Percentiles rank a stretch among this genome's conserved stretches.
phyloP scores from a whole-genome alignment of 805 yeast genomes.

The Jamesozyma jinghongensis region DNA sequence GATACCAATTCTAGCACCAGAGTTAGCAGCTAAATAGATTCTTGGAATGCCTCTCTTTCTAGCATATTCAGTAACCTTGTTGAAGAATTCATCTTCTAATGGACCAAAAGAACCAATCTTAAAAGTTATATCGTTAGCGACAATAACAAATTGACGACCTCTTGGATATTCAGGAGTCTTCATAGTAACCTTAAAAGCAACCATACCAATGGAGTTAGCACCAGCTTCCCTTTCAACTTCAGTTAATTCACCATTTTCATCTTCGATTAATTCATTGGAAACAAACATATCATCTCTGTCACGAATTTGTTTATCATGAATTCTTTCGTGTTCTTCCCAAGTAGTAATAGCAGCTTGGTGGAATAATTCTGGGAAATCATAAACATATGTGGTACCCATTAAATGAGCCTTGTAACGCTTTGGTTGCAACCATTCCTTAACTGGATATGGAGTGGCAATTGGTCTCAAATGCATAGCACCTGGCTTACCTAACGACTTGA shows the following conservation, averaged over 20 bases:
- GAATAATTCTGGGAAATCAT: conserved; percentile 98
- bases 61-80: conserved; percentile 86
- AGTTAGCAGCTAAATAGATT: conserved; percentile 91
- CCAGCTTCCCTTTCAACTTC: conserved; percentile 95
- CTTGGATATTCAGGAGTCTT: conserved; percentile 96
- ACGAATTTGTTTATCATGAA: neutral
- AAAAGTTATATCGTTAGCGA: conserved; percentile 95
- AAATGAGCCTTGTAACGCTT: conserved; percentile 97
- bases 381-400: conserved; percentile 96
- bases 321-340: conserved; percentile 52
- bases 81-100: conserved; percentile 83
- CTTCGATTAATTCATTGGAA: conserved; percentile 72
- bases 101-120: conserved; percentile 99
- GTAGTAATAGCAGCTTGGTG: conserved; percentile 79
- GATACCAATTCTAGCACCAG: conserved; percentile 98
- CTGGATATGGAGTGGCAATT: conserved; percentile 92
- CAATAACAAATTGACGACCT: conserved; percentile 86
- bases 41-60: conserved; percentile 89
- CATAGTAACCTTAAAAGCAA: conserved; percentile 82
- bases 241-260: conserved; percentile 68
- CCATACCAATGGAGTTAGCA: conserved; percentile 94
- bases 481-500: conserved; percentile 88
- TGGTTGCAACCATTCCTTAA: conserved; percentile 96
- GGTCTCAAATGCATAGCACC: conserved; percentile 97
- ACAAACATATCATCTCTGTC: conserved; percentile 57